Conservation (phyloP, 1,284 basidiomycete genomes). For the Anthracocystis panici-leucophaei region DNA sequence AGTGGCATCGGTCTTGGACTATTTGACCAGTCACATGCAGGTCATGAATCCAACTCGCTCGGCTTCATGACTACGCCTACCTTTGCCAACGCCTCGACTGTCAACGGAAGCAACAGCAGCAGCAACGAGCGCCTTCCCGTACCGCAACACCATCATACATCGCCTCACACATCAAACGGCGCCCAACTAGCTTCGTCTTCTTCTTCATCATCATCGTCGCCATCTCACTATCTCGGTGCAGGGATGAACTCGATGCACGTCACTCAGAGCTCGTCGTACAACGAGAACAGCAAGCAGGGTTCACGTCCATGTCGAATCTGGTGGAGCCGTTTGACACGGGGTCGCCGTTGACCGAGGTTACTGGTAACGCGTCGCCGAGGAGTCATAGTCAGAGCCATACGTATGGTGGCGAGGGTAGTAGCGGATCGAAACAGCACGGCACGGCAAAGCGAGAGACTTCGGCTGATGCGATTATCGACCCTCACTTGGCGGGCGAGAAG, state of each 20-base stretch:
- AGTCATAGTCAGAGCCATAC: conserved; percentile 5
- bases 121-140: neutral
- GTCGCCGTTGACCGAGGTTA: conserved; percentile 39
- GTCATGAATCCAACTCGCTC: neutral
- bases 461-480: conserved; percentile 6
- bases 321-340: conserved; percentile 27
- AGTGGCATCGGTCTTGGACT: conserved; percentile 19
- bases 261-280: conserved; percentile 3
- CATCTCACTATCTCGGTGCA: conserved; percentile 10
- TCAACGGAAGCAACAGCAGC: neutral
- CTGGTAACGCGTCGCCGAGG: conserved; percentile 23
- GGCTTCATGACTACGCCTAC: conserved; percentile 7
- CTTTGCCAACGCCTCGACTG: neutral
- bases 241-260: conserved; percentile 28
- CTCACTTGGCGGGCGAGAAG: conserved; percentile 1
- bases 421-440: neutral
- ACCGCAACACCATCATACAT: conserved; percentile 3
- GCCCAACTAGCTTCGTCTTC: neutral
- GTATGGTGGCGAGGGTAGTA: neutral
- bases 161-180: conserved; percentile 7
- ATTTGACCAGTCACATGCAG: conserved; percentile 12
- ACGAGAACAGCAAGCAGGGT: conserved; percentile 4
- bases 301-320: conserved; percentile 4
- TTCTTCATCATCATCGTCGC: neutral
- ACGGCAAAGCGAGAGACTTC: neutral